Evolutionary conservation across 768 basidiomycete species (phyloP), one percentile per base, ranked within the genome.

Genomic region (Suillus plorans): DNA sequence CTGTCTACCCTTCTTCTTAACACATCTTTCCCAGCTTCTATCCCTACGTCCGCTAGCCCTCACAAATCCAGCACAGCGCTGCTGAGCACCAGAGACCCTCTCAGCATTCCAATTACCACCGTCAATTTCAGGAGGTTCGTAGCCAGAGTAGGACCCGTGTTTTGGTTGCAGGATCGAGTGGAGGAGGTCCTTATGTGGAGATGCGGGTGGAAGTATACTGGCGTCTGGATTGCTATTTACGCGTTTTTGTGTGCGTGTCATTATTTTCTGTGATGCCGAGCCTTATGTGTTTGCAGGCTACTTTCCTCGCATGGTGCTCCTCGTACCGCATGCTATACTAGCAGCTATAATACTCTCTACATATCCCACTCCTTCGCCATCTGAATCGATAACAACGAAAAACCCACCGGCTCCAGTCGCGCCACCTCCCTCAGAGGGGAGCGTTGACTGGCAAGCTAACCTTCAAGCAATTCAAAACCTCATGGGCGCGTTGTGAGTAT

Each of bases 401-500:
- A 55, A 13, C 10, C 31, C 31, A 55, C 53, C 53, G 2, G 20
- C 31, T 34, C 18, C 53, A n/a, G n/a, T 55, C 6, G 53, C 53
- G 5, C 20, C 53, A 8, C 31, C 53, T 34, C 53, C 53, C 20
- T 36, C 31, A 13, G 91, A 94, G 69, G 89, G 88, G 4, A 85
- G 86, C 13, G 83, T 88, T 0, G 90, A 92, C 64, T 95, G 92
- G 89, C 89, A 90, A 66, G 89, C 91, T 18, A 97, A 95, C 67
- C 78, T 96, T 3, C 94, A 95, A 76, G 94, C 84, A 1, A 91
- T 96, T 36, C 95, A 96, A 73, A 96, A 96, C 68, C 84, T 96
- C 37, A 95, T 96, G 94, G 94, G 93, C 7, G 78, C 84, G 8
- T 78, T 89, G 91, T 94, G 76, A 68, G 91, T 78, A 56, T 18